phyloP scores from a whole-genome alignment of 192 early-diverging fungal genomes.

The Diversispora epigaea region DNA sequence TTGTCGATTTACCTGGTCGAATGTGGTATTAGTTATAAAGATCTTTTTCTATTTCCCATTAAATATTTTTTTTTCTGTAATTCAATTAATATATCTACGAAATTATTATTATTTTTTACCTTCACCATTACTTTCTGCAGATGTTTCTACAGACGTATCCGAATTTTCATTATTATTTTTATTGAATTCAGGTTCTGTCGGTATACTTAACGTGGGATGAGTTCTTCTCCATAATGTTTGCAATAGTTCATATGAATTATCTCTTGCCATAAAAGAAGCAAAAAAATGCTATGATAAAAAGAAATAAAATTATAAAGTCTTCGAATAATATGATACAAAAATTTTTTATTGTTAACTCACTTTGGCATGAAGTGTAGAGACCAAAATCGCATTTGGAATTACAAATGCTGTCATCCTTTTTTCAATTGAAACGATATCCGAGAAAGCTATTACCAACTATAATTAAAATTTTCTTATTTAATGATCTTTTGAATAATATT shows the following conservation, averaged over 20 bases:
- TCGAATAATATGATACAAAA: neutral
- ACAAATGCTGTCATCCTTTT: conserved; percentile 81
- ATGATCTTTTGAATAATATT: neutral
- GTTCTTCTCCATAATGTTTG: conserved; percentile 63
- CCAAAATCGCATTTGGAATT: conserved; percentile 86
- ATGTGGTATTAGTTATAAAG: neutral
- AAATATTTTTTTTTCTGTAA: neutral
- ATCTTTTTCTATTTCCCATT: neutral
- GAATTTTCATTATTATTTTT: conserved; percentile 7
- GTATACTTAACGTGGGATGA: conserved; percentile 36
- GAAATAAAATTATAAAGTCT: neutral
- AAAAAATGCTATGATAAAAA: conserved; percentile 63
- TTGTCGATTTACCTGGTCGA: conserved; percentile 3
- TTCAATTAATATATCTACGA: neutral
- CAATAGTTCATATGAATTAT: conserved; percentile 69
- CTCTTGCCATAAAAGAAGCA: conserved; percentile 85
- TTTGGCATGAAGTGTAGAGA: conserved; percentile 64
- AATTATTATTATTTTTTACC: neutral
- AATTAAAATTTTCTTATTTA: neutral
- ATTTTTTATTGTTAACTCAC: conserved; percentile 32
- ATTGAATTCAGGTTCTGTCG: conserved; percentile 7
- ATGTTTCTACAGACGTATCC: neutral
- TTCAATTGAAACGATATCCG: conserved; percentile 81
- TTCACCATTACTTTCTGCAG: neutral
- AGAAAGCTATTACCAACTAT: conserved; percentile 69